phyloP scores from a whole-genome alignment of 2,329 filamentous ascomycete genomes.

The Raffaelea arxii region DNA sequence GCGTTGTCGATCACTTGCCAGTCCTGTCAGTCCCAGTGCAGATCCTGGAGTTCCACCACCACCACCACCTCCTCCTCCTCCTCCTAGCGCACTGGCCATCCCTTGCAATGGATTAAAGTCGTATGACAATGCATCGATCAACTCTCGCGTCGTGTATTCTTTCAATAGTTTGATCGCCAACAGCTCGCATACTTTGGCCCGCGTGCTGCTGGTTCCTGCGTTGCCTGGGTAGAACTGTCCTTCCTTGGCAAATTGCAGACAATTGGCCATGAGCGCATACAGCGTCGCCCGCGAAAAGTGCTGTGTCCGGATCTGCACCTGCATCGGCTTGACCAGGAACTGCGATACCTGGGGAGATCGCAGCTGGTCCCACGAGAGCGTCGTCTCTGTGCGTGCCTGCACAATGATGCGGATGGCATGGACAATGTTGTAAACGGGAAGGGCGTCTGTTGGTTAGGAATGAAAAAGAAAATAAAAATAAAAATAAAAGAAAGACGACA shows the following conservation, averaged over 20 bases:
- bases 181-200: conserved; percentile 82
- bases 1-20: conserved; percentile 34
- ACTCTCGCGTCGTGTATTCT: conserved; percentile 79
- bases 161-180: conserved; percentile 81
- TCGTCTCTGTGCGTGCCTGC: conserved; percentile 78
- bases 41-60: conserved; percentile 27
- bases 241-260: conserved; percentile 86
- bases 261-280: conserved; percentile 88
- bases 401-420: conserved; percentile 83
- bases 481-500: background rate
- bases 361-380: conserved; percentile 87
- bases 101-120: conserved; percentile 92
- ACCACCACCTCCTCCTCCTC: conserved; percentile 18
- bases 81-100: conserved; percentile 38
- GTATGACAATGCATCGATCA: conserved; percentile 90
- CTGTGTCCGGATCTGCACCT: conserved; percentile 72
- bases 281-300: conserved; percentile 81
- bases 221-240: conserved; percentile 73
- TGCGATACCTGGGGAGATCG: conserved; percentile 93
- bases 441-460: conserved; percentile 47
- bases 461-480: background rate
- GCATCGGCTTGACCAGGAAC: conserved; percentile 91
- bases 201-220: conserved; percentile 71
- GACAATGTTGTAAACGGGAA: conserved; percentile 84
- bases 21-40: too few relatives aligned